Evolutionary conservation across 768 basidiomycete species (phyloP).

Genomic region (Auricularia cornea): DNA sequence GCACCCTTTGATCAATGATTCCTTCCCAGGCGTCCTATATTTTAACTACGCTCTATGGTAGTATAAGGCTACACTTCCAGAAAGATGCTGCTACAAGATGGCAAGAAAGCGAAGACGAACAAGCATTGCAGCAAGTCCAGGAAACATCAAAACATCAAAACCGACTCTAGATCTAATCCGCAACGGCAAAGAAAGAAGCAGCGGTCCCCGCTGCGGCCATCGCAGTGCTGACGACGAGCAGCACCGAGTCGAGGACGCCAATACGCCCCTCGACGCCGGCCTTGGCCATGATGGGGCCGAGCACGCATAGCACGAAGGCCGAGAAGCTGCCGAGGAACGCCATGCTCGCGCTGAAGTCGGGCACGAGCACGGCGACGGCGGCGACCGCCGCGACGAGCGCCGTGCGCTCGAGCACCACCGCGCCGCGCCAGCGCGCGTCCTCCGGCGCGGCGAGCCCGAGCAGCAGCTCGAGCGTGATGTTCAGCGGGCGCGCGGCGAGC

Average conservation of each 20-base stretch:
- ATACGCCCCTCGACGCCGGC: constrained; percentile 44
- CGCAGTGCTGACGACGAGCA: constrained; percentile 42
- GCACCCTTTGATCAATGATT: neutral
- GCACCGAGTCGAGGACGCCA: constrained; percentile 40
- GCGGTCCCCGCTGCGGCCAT: constrained; percentile 78
- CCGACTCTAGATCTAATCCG: constrained; percentile 12
- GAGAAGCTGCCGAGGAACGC: constrained; percentile 89
- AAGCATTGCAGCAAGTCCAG: no score
- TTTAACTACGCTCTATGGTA: neutral
- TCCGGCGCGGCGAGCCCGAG: constrained; percentile 51
- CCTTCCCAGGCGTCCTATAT: no score
- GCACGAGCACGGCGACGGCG: constrained; percentile 62
- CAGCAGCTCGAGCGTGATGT: constrained; percentile 71
- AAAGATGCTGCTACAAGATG: neutral
- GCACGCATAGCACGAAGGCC: constrained; percentile 65
- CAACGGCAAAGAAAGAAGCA: constrained; percentile 41
- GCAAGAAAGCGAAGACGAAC: neutral
- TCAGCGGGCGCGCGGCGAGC: constrained; percentile 75
- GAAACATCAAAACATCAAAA: no score
- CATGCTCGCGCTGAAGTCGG: constrained; percentile 77
- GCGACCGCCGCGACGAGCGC: constrained; percentile 53
- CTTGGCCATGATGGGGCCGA: constrained; percentile 70
- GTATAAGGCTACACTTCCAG: neutral
- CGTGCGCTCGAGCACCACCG: constrained; percentile 48
- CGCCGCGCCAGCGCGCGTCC: neutral